phyloP scores from a whole-genome alignment of 495 filamentous ascomycete genomes.

The Hypoxylon rickii region DNA sequence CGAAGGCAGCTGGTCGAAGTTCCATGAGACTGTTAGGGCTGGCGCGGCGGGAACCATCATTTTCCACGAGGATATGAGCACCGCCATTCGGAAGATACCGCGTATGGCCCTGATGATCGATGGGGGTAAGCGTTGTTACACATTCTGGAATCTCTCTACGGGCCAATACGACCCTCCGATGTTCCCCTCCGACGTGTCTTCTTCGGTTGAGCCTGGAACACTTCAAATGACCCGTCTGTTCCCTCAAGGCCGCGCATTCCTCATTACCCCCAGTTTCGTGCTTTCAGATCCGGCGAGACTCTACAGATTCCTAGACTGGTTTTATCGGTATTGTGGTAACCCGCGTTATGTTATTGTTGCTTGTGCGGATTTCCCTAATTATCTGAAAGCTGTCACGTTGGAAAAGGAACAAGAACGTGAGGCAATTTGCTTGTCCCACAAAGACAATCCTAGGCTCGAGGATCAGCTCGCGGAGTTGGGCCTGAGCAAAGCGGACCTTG shows the following conservation, averaged over 20 bases:
- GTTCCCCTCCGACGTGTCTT: constrained; percentile 29
- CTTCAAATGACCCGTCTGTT: constrained; percentile 58
- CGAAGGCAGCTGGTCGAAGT: constrained; percentile 29
- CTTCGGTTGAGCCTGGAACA: constrained; percentile 31
- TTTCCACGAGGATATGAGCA: constrained; percentile 32
- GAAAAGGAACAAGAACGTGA: constrained; percentile 45
- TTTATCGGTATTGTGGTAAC: constrained; percentile 38
- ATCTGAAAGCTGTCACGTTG: constrained; percentile 44
- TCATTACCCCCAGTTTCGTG: constrained; percentile 68
- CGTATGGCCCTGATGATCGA: constrained; percentile 27
- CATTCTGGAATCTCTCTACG: constrained; percentile 36
- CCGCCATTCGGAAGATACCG: constrained; percentile 19
- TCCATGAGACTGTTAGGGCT: constrained; percentile 35
- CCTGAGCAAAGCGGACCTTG: constrained; percentile 24
- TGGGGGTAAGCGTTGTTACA: constrained; percentile 26
- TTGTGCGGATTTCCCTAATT: constrained; percentile 49
- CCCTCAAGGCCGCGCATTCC: constrained; percentile 58
- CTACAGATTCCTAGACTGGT: constrained; percentile 62
- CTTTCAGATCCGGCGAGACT: constrained; percentile 55
- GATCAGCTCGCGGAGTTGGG: constrained; percentile 14
- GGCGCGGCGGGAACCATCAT: constrained; percentile 37
- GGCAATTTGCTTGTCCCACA: constrained; percentile 14
- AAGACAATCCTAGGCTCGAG: constrained; percentile 15
- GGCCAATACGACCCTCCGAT: constrained; percentile 32
- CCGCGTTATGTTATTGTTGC: constrained; percentile 33